Base-by-base conservation (phyloP, 1,139 yeast species). In the Meyerozyma carpophila region DNA sequence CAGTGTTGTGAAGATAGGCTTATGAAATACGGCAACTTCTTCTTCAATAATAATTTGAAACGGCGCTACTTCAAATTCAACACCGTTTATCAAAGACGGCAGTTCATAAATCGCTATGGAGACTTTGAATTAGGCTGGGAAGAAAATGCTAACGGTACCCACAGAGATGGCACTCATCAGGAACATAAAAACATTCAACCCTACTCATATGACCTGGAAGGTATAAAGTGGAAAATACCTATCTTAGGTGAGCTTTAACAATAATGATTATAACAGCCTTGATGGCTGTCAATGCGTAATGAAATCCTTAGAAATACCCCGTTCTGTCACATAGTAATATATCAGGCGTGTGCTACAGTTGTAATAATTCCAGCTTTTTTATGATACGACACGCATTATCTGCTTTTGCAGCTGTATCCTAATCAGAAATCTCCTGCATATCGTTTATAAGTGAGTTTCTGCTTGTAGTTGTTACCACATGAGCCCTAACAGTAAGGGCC, bases 201-300 rank as follows among this genome's bases (percentile, higher is more conserved):
- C 5, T 72, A 76, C 49, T 32, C 47, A 1, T 72, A 73, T 46
- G 74, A 70, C 45, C 55, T 48, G 40, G 65, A 66, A 40, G 81
- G 81, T 1, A 54, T 77, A 34, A 75, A 72, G 48, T 77, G 82
- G 81, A 76, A 75, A 47, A 68, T 77, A 47, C 76, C 79, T 2
- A 68, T 75, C 4, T 49, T 75, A 7, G 70, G 75, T 16, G 77
- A 73, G 47, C 53, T 71, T 8, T 70, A 53, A 44, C 3, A 6
- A n/a, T 32, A n/a, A 32, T 32, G n/a, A 13, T 16, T 9, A 18
- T n/a, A 5, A 10, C 16, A 32, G n/a, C 18, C 21, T 32, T 28
- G 5, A n/a, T 28, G 24, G 24, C 24, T 21, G 24, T 21, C 24
- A 21, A 21, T 21, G 24, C 24, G 24, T 21, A 21, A 21, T 21